Conservation (phyloP, 2,329 filamentous ascomycete genomes). For the Exophiala sp. region DNA sequence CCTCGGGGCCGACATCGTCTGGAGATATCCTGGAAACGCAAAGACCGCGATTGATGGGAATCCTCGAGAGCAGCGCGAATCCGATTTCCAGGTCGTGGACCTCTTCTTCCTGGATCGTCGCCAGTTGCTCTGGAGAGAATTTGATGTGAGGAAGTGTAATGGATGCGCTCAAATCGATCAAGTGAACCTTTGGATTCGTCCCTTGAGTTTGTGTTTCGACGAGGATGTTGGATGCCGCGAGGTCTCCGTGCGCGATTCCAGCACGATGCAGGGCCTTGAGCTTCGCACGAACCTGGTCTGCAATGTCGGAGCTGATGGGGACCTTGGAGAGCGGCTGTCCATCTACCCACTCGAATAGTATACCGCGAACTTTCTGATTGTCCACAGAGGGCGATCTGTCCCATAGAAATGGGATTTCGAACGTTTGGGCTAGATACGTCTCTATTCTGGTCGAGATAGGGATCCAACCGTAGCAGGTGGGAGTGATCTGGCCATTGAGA, state of each 20-base stretch:
- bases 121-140: slow-evolving; percentile 2
- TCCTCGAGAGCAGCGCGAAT: slow-evolving; percentile 1
- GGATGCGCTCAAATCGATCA: slow-evolving; percentile 10
- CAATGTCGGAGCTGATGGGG: slow-evolving; percentile 1
- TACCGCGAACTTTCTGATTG: slow-evolving; percentile 1
- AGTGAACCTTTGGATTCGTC: background rate
- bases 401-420: slow-evolving; percentile 1
- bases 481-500: slow-evolving; percentile 3
- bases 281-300: background rate
- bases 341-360: slow-evolving; percentile 7
- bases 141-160: slow-evolving; percentile 10
- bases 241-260: background rate
- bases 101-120: slow-evolving; percentile 7
- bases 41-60: slow-evolving; percentile 9
- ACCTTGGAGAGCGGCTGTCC: background rate
- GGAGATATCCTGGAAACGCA: slow-evolving; percentile 2
- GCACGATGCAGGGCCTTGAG: slow-evolving; percentile 1
- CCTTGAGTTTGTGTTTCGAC: slow-evolving; percentile 4
- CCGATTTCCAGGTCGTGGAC: slow-evolving; percentile 1
- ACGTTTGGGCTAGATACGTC: background rate
- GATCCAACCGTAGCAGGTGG: slow-evolving; percentile 9
- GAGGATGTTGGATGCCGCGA: slow-evolving; percentile 6
- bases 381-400: background rate
- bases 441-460: background rate
- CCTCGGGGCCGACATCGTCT: background rate